Evolutionary conservation across 2,329 filamentous ascomycete genomes (phyloP).

Genomic region (Teratosphaeria viscida): DNA sequence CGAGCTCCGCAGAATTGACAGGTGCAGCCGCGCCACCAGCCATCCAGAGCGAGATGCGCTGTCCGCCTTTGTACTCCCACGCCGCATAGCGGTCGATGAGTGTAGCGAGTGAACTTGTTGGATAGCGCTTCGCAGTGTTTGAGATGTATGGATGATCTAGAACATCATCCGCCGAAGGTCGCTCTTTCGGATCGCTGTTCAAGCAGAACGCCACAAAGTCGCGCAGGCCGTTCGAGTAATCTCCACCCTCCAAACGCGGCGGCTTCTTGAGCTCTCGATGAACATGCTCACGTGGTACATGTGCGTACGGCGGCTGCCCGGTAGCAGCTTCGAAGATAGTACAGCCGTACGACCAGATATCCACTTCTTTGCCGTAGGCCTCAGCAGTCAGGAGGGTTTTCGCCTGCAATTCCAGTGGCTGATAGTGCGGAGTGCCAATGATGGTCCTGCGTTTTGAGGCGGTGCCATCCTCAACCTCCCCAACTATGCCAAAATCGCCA

Average conservation of each 20-base stretch:
- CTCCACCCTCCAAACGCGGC: conserved; percentile 59
- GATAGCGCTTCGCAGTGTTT: conserved; percentile 52
- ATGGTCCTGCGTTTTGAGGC: conserved; percentile 66
- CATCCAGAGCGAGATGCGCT: conserved; percentile 54
- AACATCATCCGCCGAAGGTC: conserved; percentile 60
- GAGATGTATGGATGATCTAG: conserved; percentile 59
- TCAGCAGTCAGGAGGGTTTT: conserved; percentile 23
- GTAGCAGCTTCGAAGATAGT: conserved; percentile 74
- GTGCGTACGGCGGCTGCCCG: conserved; percentile 56
- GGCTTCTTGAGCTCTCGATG: conserved; percentile 37
- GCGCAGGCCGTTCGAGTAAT: conserved; percentile 59
- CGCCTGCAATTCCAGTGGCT: conserved; percentile 60
- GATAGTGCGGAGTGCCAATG: conserved; percentile 76
- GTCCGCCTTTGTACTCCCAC: conserved; percentile 67
- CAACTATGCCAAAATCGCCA: conserved; percentile 76
- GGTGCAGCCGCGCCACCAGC: conserved; percentile 49
- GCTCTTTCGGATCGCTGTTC: conserved; percentile 54
- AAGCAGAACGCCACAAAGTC: conserved; percentile 65
- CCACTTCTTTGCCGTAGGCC: conserved; percentile 43
- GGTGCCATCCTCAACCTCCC: conserved; percentile 58
- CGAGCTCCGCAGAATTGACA: conserved; percentile 24
- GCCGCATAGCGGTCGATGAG: conserved; percentile 62
- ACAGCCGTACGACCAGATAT: conserved; percentile 79
- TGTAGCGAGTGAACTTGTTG: conserved; percentile 51
- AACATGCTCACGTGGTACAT: conserved; percentile 17